Conservation (phyloP, 192 early-diverging fungal genomes). For the Linnemannia schmuckeri region DNA sequence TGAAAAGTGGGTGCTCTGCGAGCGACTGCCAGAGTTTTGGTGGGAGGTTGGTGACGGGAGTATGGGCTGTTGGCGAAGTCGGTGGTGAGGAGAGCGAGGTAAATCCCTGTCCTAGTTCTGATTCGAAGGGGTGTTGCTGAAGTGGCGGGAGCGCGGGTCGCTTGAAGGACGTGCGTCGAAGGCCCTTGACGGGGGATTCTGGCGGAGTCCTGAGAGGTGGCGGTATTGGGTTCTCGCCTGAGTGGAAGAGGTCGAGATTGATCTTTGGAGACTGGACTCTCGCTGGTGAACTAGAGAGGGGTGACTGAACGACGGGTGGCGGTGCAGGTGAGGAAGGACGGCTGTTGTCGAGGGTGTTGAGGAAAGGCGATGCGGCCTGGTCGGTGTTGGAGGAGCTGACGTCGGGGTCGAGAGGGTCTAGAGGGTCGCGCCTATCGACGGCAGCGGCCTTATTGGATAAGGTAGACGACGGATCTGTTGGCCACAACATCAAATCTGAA, state of each 20-base stretch:
- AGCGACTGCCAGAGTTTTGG: constrained; percentile 44
- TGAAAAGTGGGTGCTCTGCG: constrained; percentile 46
- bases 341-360: constrained; percentile 47
- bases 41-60: constrained; percentile 20
- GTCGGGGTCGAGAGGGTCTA: constrained; percentile 4
- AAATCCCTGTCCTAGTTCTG: background rate
- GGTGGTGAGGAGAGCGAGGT: constrained; percentile 37
- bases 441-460: constrained; percentile 25
- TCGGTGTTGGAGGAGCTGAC: constrained; percentile 35
- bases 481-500: constrained; percentile 41
- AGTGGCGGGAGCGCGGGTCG: constrained; percentile 1
- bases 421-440: constrained; percentile 10
- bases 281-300: constrained; percentile 4
- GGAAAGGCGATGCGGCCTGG: background rate
- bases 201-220: constrained; percentile 43
- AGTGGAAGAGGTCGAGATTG: constrained; percentile 8
- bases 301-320: background rate
- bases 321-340: constrained; percentile 44
- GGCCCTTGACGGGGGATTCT: constrained; percentile 43
- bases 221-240: background rate
- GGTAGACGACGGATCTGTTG: constrained; percentile 27
- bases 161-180: constrained; percentile 26
- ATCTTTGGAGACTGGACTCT: constrained; percentile 36
- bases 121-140: background rate
- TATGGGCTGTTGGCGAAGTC: constrained; percentile 28